Evolutionary conservation across 164 flowering plant genomes (phyloP).

Genomic region (Liriodendron chinense): DNA sequence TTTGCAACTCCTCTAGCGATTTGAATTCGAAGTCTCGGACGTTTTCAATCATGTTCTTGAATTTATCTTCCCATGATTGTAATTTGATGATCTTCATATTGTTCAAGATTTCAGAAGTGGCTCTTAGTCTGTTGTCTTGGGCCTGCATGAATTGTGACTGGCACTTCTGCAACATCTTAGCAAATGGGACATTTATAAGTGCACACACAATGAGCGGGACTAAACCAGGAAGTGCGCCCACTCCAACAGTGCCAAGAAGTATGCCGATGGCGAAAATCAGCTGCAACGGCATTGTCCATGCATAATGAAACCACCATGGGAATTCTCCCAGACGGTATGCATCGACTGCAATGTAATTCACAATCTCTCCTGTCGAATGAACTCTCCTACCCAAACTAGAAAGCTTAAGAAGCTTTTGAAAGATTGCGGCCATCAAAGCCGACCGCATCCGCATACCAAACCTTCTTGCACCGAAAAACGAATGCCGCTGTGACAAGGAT

Average conservation of each 20-base stretch:
- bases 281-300: constrained; percentile 52
- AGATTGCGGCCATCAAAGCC: constrained; percentile 70
- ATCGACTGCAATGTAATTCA: constrained; percentile 83
- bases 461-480: constrained; percentile 55
- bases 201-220: constrained; percentile 58
- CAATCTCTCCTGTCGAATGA: constrained; percentile 84
- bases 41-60: constrained; percentile 49
- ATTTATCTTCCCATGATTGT: constrained; percentile 90
- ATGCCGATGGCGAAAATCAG: constrained; percentile 46
- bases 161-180: constrained; percentile 51
- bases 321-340: constrained; percentile 85
- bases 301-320: constrained; percentile 66
- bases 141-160: constrained; percentile 57
- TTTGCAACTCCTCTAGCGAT: constrained; percentile 54
- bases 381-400: constrained; percentile 57
- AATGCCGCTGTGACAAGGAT: constrained; percentile 70
- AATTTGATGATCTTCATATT: constrained; percentile 84
- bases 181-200: constrained; percentile 69
- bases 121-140: constrained; percentile 65
- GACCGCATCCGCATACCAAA: constrained; percentile 83
- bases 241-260: constrained; percentile 55
- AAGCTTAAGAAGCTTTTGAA: constrained; percentile 67
- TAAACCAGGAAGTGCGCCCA: constrained; percentile 62
- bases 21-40: constrained; percentile 54
- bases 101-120: constrained; percentile 78